These are phyloP conservation scores for Aristolochia contorta DNA, from an alignment of 164 flowering plant species.

Conservation along the genomic window DNA sequence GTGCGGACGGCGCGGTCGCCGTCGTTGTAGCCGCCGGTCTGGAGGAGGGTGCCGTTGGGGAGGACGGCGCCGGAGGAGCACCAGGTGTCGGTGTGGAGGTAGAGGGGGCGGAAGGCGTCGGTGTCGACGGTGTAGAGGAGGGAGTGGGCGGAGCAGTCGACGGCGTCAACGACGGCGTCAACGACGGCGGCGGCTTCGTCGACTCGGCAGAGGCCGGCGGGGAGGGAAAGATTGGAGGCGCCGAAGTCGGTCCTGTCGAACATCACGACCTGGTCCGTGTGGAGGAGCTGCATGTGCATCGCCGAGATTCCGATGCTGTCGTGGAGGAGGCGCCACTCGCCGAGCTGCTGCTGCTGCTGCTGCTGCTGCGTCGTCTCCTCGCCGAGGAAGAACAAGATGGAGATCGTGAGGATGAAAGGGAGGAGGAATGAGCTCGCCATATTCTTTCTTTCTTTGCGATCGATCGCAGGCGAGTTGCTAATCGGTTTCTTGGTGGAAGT, in stretches of 20 bases:
- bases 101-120: constrained; percentile 61
- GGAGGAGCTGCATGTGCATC: constrained; percentile 77
- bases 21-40: constrained; percentile 68
- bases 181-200: constrained; percentile 23
- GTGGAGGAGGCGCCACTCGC: constrained; percentile 19
- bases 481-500: no score
- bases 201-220: constrained; percentile 37
- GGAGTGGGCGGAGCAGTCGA: constrained; percentile 80
- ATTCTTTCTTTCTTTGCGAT: background rate
- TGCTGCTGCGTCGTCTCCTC: no score
- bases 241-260: constrained; percentile 80
- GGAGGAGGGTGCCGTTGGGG: constrained; percentile 51
- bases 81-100: constrained; percentile 66
- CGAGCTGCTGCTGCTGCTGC: no score
- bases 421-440: background rate
- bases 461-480: no score
- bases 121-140: constrained; percentile 42
- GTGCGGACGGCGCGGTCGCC: constrained; percentile 53
- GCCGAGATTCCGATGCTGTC: constrained; percentile 57
- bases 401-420: background rate
- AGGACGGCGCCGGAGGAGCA: constrained; percentile 76
- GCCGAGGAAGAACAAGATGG: background rate
- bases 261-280: constrained; percentile 41
- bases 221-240: constrained; percentile 51
- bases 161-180: constrained; percentile 24